phyloP scores from a whole-genome alignment of 1,284 basidiomycete genomes.

The Grifola frondosa region DNA sequence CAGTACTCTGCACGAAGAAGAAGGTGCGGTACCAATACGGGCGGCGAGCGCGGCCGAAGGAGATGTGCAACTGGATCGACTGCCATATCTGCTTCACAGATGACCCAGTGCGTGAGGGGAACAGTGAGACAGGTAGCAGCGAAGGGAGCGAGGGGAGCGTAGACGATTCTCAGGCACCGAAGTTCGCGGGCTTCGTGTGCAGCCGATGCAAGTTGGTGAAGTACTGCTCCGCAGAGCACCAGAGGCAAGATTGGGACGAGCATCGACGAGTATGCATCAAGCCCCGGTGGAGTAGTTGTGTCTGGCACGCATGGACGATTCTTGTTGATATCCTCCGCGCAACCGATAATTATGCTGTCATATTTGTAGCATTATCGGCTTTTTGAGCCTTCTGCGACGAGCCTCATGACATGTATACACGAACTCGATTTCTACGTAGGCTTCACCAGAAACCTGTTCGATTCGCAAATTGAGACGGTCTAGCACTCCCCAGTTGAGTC shows the following conservation, averaged over 20 bases:
- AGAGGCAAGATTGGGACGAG: constrained; percentile 71
- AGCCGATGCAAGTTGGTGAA: constrained; percentile 74
- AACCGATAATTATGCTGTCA: too few relatives aligned
- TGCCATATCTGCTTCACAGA: constrained; percentile 60
- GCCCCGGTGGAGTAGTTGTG: constrained; percentile 24
- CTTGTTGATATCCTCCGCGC: too few relatives aligned
- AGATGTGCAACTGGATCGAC: constrained; percentile 81
- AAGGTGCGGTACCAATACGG: constrained; percentile 43
- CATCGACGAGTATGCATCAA: constrained; percentile 65
- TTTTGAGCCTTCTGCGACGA: too few relatives aligned
- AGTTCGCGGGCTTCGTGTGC: constrained; percentile 52
- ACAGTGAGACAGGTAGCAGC: constrained; percentile 43
- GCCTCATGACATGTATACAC: too few relatives aligned
- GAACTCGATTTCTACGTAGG: too few relatives aligned
- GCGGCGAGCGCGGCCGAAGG: constrained; percentile 45
- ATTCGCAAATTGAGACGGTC: too few relatives aligned
- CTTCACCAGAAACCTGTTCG: too few relatives aligned
- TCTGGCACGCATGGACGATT: too few relatives aligned
- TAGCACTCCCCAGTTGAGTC: too few relatives aligned
- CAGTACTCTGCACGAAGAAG: constrained; percentile 58
- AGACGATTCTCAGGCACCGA: constrained; percentile 9
- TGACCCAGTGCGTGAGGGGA: constrained; percentile 30
- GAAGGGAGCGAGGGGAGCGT: constrained; percentile 47
- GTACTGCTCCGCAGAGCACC: constrained; percentile 70
- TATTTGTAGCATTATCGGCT: too few relatives aligned